Base-by-base conservation (phyloP, 371 early-diverging fungal species). In the Mucor plumbeus region DNA sequence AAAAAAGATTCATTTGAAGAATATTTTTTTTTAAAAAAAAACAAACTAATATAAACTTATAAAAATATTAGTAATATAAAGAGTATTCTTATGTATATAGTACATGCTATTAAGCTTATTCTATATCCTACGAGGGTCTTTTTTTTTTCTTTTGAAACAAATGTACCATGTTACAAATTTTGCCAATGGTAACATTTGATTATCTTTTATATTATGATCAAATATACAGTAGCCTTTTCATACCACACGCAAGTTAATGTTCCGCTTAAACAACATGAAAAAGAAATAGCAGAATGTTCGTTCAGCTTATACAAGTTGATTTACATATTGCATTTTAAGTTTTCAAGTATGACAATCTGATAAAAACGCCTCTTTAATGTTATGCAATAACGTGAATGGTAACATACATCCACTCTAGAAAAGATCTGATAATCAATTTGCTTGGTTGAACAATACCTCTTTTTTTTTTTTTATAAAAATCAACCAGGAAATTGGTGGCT, bases 361-460 rank as follows among this genome's bases (percentile, higher is more conserved):
- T 43, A 43, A 43, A 43, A 43, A 43, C 43, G n/a, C 43, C 15
- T 15, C 14, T 43, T 43, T 43, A 14, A 43, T 43, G 43, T 43
- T 15, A 43, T 43, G 43, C 43, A 43, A 43, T 15, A 43, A 15
- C 43, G 43, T 43, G 43, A 43, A 43, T 43, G 43, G 43, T 43
- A 43, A 43, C 43, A 15, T 43, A 14, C 15, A n/a, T 43, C 2
- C 26, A 26, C 26, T 26, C 26, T 26, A 1, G 26, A 26, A 26
- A 26, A 43, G 43, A 43, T 43, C 43, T 43, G 43, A 43, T 43
- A 43, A 43, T 43, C 43, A 43, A 43, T 43, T 43, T 43, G 43
- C n/a, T 10, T 38, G 38, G 10, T 38, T 38, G 7, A 38, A 38
- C 38, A 38, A 38, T 38, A 7, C 38, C 43, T 43, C 43, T 43